phyloP scores from a whole-genome alignment of 2,329 filamentous ascomycete genomes.

The Chaetomium globosum region DNA sequence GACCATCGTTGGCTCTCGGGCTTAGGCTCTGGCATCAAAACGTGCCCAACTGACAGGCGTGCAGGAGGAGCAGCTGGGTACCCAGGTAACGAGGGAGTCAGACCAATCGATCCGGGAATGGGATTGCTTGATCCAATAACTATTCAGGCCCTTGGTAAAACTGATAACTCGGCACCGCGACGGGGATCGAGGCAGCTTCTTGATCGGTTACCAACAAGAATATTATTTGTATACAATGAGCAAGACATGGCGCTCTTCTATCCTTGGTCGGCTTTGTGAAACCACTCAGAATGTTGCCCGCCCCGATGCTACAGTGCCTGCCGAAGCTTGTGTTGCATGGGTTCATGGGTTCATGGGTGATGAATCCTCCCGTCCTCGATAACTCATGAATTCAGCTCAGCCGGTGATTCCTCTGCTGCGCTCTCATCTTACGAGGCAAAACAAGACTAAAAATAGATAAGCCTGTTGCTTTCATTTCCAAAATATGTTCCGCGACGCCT shows the following conservation, averaged over 20 bases:
- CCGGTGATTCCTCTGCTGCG: not conserved
- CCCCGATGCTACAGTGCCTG: conserved; percentile 7
- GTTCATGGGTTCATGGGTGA: not conserved
- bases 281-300: not conserved
- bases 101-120: not conserved
- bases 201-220: not conserved
- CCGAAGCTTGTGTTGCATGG: not conserved
- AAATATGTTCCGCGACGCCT: not conserved
- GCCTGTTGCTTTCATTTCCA: not conserved
- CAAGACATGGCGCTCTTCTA: not conserved
- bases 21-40: not conserved
- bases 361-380: not conserved
- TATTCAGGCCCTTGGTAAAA: not conserved
- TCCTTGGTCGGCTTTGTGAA: not conserved
- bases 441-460: too few relatives aligned
- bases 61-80: not conserved
- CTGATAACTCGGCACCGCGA: not conserved
- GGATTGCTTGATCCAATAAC: not conserved
- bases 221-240: not conserved
- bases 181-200: not conserved
- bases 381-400: not conserved
- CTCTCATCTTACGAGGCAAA: not conserved
- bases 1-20: not conserved
- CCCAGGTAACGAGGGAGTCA: not conserved
- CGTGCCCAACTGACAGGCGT: conserved; percentile 4